Evolutionary conservation across 352 stramenopile species (phyloP), one percentile per base, ranked within the genome.

Genomic region (Halophytophthora polymorphica): DNA sequence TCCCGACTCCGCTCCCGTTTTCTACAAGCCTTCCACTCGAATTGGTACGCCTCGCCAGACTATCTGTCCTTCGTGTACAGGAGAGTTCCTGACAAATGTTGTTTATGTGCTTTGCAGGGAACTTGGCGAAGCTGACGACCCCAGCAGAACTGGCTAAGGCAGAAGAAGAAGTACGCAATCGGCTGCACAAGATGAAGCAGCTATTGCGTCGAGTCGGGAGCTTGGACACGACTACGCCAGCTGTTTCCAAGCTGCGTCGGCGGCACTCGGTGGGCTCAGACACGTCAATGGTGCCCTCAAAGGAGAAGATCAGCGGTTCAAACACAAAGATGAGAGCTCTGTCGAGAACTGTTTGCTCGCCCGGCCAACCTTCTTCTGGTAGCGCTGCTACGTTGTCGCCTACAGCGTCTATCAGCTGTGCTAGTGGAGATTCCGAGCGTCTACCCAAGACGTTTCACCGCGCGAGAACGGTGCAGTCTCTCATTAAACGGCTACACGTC

Each of bases 141-240:
- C 50, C 57, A 19, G 45, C 58, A 22, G 79, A 90, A 28, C 57
- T 88, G 13, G 67, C 78, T 8, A 67, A 69, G 38, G 71, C 69
- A 6, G 56, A 88, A 47, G 57, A 68, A 3, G 71, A 88, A 18
- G 77, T 87, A 8, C 60, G 44, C 3, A 58, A 75, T 44, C 67
- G 74, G 1, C 56, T 90, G 2, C 57, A 83, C 14, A 83, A 76
- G 42, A 80, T 90, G 61, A 86, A 82, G 28, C 48, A 60, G 1
- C 56, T 90, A 46, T 50, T 90, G 19, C 48, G 69, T 36, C 72
- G 70, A 14, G 54, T 86, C 0, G 72, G 58, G 0, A 61, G 47
- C 22, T 38, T 28, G 1, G 39, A 31, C 11, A 34, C 54, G 2
- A 45, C 43, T 18, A 29, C 17, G 18, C 28, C 36, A 22, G 21